phyloP scores from a whole-genome alignment of 177 flowering plant species.

The Vitis hybrid region DNA sequence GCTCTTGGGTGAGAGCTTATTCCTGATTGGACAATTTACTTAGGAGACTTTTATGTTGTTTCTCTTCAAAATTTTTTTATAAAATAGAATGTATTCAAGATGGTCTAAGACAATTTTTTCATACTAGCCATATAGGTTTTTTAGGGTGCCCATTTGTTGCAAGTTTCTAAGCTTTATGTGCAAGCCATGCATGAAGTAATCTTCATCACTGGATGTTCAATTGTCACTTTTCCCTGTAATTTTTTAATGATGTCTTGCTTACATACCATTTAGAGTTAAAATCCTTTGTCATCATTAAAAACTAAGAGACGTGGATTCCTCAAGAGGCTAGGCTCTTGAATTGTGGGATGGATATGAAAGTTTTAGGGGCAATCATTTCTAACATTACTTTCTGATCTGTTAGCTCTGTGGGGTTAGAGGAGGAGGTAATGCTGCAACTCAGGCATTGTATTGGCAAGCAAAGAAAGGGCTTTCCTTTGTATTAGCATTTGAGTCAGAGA shows the following conservation, averaged over 20 bases:
- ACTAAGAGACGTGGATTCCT: too few relatives aligned
- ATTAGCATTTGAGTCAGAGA: conserved; percentile 82
- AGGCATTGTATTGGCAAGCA: conserved; percentile 89
- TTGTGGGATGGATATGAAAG: too few relatives aligned
- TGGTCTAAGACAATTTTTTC: not conserved
- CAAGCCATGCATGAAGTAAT: too few relatives aligned
- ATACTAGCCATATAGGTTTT: not conserved
- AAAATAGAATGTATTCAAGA: not conserved
- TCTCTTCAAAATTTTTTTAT: not conserved
- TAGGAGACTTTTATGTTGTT: not conserved
- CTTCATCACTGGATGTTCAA: too few relatives aligned
- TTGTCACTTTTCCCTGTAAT: too few relatives aligned
- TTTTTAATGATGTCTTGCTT: too few relatives aligned
- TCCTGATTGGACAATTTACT: too few relatives aligned
- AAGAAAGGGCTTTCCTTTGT: conserved; percentile 75
- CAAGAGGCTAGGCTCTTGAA: too few relatives aligned
- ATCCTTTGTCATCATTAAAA: too few relatives aligned
- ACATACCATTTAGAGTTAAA: too few relatives aligned
- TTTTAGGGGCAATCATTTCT: conserved; percentile 1
- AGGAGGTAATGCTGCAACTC: conserved; percentile 92
- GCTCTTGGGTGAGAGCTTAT: too few relatives aligned
- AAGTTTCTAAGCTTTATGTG: too few relatives aligned
- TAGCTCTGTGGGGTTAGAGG: conserved; percentile 97
- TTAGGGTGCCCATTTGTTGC: not conserved
- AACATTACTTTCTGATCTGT: not conserved